These are phyloP conservation scores for Ceratorhiza oryzae-sativae DNA, from an alignment of 1,284 basidiomycete genomes.

Conservation along the genomic window DNA sequence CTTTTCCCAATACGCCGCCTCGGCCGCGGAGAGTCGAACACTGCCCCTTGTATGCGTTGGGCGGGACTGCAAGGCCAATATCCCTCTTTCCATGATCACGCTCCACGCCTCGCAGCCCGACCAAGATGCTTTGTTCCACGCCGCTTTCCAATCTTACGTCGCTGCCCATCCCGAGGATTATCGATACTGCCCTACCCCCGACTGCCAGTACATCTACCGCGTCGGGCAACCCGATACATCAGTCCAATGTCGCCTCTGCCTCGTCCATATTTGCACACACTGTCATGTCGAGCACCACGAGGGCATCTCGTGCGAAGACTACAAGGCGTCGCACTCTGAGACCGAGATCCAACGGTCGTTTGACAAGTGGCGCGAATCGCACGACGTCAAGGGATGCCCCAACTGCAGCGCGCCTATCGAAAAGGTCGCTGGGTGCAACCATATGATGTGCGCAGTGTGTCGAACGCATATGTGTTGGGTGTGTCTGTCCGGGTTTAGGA, in stretches of 20 bases:
- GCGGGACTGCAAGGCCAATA: constrained; percentile 48
- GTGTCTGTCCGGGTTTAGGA: constrained; percentile 69
- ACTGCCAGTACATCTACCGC: constrained; percentile 50
- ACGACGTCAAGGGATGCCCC: constrained; percentile 74
- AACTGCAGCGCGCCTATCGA: constrained; percentile 71
- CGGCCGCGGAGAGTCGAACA: constrained; percentile 47
- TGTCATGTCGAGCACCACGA: constrained; percentile 74
- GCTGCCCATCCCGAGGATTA: constrained; percentile 53
- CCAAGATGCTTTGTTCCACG: constrained; percentile 53
- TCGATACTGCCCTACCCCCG: constrained; percentile 57
- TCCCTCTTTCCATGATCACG: constrained; percentile 55
- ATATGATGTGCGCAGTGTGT: constrained; percentile 73
- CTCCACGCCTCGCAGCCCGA: constrained; percentile 53
- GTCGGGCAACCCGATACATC: constrained; percentile 57
- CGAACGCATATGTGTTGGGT: constrained; percentile 79
- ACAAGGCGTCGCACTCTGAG: constrained; percentile 48
- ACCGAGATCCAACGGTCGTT: constrained; percentile 61
- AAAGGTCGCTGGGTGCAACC: constrained; percentile 74
- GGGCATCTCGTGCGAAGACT: constrained; percentile 64
- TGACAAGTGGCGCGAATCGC: constrained; percentile 62
- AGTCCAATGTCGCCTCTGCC: constrained; percentile 74
- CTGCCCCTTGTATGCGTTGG: constrained; percentile 53
- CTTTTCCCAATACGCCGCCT: constrained; percentile 55
- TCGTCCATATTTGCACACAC: constrained; percentile 67
- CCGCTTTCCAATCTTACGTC: constrained; percentile 55